Evolutionary conservation across 345 rosid genomes (phyloP).

Genomic region (Lagerstroemia speciosa): DNA sequence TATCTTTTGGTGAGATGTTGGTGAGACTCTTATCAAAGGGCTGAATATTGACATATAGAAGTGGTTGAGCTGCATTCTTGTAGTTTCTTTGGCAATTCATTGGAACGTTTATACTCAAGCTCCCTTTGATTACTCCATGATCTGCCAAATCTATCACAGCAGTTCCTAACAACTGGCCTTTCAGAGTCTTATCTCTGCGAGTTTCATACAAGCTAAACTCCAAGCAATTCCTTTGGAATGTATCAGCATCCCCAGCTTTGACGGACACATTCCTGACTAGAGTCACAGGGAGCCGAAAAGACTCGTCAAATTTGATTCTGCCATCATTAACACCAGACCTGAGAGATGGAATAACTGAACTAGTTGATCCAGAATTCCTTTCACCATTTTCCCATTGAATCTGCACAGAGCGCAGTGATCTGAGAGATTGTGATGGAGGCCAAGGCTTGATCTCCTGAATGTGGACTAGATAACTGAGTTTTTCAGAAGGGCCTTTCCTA

Average conservation of each 20-base stretch:
- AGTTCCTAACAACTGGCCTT: slow-evolving; percentile 60
- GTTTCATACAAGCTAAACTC: slow-evolving; percentile 81
- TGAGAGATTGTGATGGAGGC: slow-evolving; percentile 94
- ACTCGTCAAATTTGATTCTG: slow-evolving; percentile 72
- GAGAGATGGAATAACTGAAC: slow-evolving; percentile 51
- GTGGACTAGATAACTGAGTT: slow-evolving; percentile 52
- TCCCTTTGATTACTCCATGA: slow-evolving; percentile 50
- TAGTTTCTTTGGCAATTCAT: slow-evolving; percentile 72
- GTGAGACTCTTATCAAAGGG: slow-evolving; percentile 32
- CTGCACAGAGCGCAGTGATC: slow-evolving; percentile 70
- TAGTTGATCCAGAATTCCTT: slow-evolving; percentile 60
- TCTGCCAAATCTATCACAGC: slow-evolving; percentile 72
- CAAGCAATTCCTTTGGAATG: slow-evolving; percentile 53
- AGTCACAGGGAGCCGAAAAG: slow-evolving; percentile 64
- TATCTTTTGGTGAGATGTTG: slow-evolving; percentile 32
- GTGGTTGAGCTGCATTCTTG: slow-evolving; percentile 62
- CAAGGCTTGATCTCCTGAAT: slow-evolving; percentile 86
- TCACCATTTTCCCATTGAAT: slow-evolving; percentile 91
- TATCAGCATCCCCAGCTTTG: slow-evolving; percentile 42
- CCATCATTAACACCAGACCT: slow-evolving; percentile 76
- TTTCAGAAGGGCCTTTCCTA: slow-evolving; percentile 41
- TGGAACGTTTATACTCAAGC: slow-evolving; percentile 39
- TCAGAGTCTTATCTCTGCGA: slow-evolving; percentile 64
- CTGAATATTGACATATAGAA: slow-evolving; percentile 52
- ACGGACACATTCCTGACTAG: slow-evolving; percentile 46